Evolutionary conservation across 1,284 basidiomycete species (phyloP), one percentile per base, ranked within the genome.

Genomic region (Phellopilus nigrolimitatus): DNA sequence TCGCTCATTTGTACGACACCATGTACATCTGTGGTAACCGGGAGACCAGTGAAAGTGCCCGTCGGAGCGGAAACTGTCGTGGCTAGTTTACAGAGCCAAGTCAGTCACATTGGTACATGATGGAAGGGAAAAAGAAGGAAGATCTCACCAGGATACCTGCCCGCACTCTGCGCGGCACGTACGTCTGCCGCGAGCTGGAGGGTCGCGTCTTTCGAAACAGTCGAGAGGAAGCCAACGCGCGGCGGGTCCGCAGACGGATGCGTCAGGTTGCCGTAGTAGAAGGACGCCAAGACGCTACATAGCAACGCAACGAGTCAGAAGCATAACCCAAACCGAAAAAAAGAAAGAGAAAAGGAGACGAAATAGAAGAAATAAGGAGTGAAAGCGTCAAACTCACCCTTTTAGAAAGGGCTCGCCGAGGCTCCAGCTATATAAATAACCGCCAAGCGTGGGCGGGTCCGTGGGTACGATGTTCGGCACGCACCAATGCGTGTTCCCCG

Each of bases 141-240:
- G 38, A 48, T 64, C 65, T 42, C 52, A 76, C 76, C 65, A 22
- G 71, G 67, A 53, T 79, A 76, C 40, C 69, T 70, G 19, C 66
- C 67, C 34, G 64, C 63, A 22, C 62, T 55, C 44, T 61, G 51
- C 0, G 79, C 79, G 12, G 63, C 59, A 2, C 59, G 48, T 1
- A 78, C 69, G 0, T 73, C 76, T 3, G 64, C 60, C 49, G 63
- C 59, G 40, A 80, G 63, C 42, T 64, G 60, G 2, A 66, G 63
- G 25, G 54, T 62, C 3, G 80, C 80, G 58, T 83, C 71, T 12
- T 57, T 31, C 0, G 82, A 80, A 2, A 88, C 81, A 1, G 80
- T 83, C 8, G 83, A 86, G 36, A 83, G 60, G 52, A 88, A 74
- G 7, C 84, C 85, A 48, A 88, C 76, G n/a, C 78, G 75, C 0